These are phyloP conservation scores for Venturiaceae sp. DNA, from an alignment of 2,329 filamentous ascomycete genomes.

Conservation along the genomic window DNA sequence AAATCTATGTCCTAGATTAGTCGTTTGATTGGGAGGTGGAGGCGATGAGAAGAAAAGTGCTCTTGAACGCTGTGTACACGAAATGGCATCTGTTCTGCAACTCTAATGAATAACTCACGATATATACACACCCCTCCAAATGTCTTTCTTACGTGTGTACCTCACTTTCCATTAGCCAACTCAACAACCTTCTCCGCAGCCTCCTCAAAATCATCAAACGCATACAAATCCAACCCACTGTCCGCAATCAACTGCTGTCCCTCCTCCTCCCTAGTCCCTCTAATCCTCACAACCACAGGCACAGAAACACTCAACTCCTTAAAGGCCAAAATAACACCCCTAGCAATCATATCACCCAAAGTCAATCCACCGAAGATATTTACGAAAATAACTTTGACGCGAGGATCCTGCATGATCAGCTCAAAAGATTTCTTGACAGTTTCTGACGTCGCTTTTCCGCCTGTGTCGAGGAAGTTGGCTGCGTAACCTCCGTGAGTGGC, in stretches of 20 bases:
- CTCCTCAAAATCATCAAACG: conserved; percentile 66
- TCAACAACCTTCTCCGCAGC: conserved; percentile 52
- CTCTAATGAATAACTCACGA: too few species aligned
- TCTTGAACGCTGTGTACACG: too few species aligned
- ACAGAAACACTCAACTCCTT: conserved; percentile 50
- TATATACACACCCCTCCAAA: too few species aligned
- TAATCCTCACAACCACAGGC: conserved; percentile 67
- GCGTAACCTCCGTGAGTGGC: conserved; percentile 49
- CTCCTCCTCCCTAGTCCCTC: conserved; percentile 63
- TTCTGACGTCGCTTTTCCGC: conserved; percentile 74
- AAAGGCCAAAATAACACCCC: conserved; percentile 64
- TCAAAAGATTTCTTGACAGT: conserved; percentile 72
- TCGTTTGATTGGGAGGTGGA: too few species aligned
- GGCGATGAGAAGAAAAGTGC: too few species aligned
- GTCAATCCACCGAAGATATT: conserved; percentile 65
- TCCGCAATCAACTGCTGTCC: conserved; percentile 61
- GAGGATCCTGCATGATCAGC: conserved; percentile 59
- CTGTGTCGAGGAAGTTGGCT: conserved; percentile 83
- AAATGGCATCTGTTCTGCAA: too few species aligned
- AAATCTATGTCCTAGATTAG: too few species aligned
- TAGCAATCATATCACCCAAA: conserved; percentile 72
- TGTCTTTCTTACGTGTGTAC: too few species aligned
- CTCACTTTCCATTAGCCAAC: background rate
- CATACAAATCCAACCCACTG: conserved; percentile 58
- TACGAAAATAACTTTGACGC: conserved; percentile 64